Base-by-base conservation (phyloP, 1,139 yeast species). In the Yamadazyma diospyri region DNA sequence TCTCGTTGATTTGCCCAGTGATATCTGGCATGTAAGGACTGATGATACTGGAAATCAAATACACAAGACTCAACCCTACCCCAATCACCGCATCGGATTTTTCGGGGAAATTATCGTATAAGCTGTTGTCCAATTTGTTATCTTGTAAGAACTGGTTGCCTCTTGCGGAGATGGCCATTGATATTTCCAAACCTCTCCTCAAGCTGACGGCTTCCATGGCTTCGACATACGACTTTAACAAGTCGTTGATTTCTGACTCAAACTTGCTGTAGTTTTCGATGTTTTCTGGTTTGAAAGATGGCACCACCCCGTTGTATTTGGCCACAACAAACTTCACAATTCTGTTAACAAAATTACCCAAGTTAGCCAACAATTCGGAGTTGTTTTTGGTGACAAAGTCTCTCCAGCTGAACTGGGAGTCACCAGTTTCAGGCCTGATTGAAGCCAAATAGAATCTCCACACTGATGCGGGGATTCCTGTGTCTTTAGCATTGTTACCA, bases 381-480 rank as follows among this genome's bases (percentile, higher is more conserved):
- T 92, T 92, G 61, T 92, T 92, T 62, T 88, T 85, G 35, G 94
- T 74, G 43, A 88, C 97, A 61, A 92, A 89, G 56, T 92, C 97
- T 37, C 75, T 76, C 99, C 99, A 92, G 2, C 97, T 88, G 61
- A 92, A 92, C 56, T 89, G 96, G 20, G 98, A 81, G 59, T 92
- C 99, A 30, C 94, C 81, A 30, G 88, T 71, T 68, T 92, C 99
- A 17, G 99, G 99, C 59, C 99, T 81, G 25, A 89, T 79, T 28
- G 89, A 76, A 3, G 95, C 82, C 57, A 92, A 72, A 62, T 92
- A 94, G 63, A 89, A 92, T 72, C 99, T 81, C 98, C 98, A 92
- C 28, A 92, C 97, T 24, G 95, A 82, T 27, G 97, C 79, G 2
- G 95, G 70, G 23, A 92, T 62, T 24, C 97, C 96, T 25, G 94